These are phyloP conservation scores for Borovskyia barvae DNA, from an alignment of 208 protist genomes.

Conservation along the genomic window DNA sequence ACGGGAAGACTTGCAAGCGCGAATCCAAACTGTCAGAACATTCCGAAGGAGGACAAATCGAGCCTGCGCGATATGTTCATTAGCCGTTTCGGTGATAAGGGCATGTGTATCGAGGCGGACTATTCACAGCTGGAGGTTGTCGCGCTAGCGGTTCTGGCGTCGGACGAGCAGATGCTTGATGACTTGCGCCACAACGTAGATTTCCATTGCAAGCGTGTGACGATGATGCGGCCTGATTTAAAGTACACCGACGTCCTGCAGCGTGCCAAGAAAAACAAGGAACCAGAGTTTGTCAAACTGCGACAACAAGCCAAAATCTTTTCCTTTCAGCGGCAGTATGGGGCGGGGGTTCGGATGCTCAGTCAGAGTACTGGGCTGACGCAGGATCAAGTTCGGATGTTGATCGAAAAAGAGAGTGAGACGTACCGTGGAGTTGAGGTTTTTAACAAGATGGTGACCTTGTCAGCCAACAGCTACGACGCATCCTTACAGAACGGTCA, in stretches of 20 bases:
- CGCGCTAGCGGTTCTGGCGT: conserved; percentile 83
- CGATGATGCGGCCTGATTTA: conserved; percentile 92
- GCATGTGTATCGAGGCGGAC: conserved; percentile 91
- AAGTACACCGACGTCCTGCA: conserved; percentile 89
- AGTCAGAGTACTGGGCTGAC: conserved; percentile 89
- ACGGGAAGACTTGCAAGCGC: conserved; percentile 85
- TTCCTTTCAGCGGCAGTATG: conserved; percentile 94
- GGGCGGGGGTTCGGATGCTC: conserved; percentile 90
- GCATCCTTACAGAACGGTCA: conserved; percentile 84
- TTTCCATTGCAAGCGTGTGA: conserved; percentile 93
- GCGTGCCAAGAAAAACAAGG: conserved; percentile 91
- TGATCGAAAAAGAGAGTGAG: conserved; percentile 91
- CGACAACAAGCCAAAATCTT: conserved; percentile 94
- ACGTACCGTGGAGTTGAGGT: conserved; percentile 87
- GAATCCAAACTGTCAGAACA: conserved; percentile 94
- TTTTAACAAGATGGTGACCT: conserved; percentile 88
- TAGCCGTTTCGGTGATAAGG: conserved; percentile 81
- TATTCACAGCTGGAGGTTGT: conserved; percentile 94
- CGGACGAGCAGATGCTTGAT: conserved; percentile 89
- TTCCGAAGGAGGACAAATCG: conserved; percentile 92
- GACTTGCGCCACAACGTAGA: conserved; percentile 89
- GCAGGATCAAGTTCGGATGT: conserved; percentile 87
- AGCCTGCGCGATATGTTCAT: conserved; percentile 90
- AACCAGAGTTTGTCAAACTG: conserved; percentile 91
- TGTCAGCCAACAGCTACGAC: conserved; percentile 90